These are phyloP conservation scores for Candida oleophila DNA, from an alignment of 805 yeast species.

Conservation along the genomic window DNA sequence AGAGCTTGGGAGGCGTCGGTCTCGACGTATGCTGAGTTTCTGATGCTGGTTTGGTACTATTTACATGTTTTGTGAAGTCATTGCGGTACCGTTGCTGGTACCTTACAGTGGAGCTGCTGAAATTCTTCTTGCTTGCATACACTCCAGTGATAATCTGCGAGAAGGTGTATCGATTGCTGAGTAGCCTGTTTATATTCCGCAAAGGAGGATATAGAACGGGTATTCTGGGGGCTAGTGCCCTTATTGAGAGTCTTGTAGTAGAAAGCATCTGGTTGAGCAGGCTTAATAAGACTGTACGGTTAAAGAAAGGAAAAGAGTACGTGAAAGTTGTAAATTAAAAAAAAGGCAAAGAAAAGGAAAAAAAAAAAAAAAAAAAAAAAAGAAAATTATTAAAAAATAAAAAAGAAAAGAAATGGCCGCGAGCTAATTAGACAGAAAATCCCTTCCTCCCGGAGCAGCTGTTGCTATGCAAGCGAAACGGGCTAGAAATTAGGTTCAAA, in stretches of 20 bases:
- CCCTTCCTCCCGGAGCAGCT: no score
- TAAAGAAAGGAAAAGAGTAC: neutral
- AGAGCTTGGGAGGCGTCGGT: constrained; percentile 3
- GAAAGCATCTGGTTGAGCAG: constrained; percentile 5
- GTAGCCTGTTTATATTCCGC: neutral
- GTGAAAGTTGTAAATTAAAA: neutral
- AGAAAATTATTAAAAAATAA: no score
- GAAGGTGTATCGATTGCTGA: neutral
- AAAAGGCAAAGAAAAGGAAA: neutral
- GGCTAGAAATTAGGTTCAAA: no score
- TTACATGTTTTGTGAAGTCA: neutral
- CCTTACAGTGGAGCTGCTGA: neutral
- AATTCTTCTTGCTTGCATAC: neutral
- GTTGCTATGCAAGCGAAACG: no score
- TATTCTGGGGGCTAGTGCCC: neutral
- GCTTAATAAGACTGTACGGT: neutral
- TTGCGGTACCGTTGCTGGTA: neutral
- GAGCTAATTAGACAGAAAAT: no score
- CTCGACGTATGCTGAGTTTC: neutral
- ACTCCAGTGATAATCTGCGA: neutral
- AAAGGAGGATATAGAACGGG: neutral
- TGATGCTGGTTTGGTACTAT: neutral
- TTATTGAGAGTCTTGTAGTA: neutral
- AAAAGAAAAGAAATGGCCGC: no score
- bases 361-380: neutral